Conservation (phyloP, 2,329 filamentous ascomycete species). For the Elsinoe batatas region DNA sequence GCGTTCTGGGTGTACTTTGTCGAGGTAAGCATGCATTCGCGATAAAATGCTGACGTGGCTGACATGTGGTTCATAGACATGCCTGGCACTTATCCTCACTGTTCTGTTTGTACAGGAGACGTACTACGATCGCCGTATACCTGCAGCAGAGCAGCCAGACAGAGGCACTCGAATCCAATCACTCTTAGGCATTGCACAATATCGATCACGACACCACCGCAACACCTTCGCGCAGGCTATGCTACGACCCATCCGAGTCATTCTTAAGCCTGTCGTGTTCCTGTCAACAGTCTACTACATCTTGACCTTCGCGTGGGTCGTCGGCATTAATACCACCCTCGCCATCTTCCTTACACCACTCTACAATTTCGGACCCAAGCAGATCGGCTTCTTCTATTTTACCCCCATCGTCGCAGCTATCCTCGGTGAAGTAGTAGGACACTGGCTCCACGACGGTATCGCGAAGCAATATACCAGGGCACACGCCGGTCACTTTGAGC, state of each 20-base stretch:
- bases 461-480: constrained; percentile 10
- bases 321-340: constrained; percentile 22
- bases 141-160: constrained; percentile 24
- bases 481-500: constrained; percentile 46
- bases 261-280: constrained; percentile 32
- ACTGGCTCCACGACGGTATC: constrained; percentile 45
- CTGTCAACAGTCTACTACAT: constrained; percentile 27
- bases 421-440: constrained; percentile 45
- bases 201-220: constrained; percentile 20
- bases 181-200: constrained; percentile 30
- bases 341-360: constrained; percentile 30
- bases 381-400: constrained; percentile 50
- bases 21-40: constrained; percentile 16
- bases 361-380: constrained; percentile 29
- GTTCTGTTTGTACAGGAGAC: constrained; percentile 40
- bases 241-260: constrained; percentile 29
- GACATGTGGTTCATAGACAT: constrained; percentile 3
- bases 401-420: constrained; percentile 46
- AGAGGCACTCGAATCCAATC: constrained; percentile 24
- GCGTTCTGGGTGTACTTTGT: constrained; percentile 42
- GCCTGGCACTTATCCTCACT: constrained; percentile 31
- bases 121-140: constrained; percentile 38
- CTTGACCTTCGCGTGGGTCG: constrained; percentile 24
- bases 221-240: constrained; percentile 28
- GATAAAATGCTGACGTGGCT: background rate